These are phyloP conservation scores for Scedosporium aurantiacum DNA, from an alignment of 2,329 filamentous ascomycete genomes.

Conservation along the genomic window DNA sequence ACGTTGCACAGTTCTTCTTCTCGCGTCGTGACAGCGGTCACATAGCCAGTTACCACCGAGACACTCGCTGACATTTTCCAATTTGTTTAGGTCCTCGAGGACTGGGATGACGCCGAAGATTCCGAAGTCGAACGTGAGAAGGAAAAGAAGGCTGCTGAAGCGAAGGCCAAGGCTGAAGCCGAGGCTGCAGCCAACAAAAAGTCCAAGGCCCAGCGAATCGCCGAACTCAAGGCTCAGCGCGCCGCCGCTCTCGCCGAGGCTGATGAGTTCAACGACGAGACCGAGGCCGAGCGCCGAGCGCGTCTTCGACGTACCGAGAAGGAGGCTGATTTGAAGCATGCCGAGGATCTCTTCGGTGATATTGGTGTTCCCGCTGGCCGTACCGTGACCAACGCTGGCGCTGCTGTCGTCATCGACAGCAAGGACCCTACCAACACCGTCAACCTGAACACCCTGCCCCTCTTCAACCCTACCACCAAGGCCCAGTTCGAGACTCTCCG, in stretches of 20 bases:
- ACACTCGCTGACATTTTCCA: not conserved
- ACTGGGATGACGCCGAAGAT: constrained; percentile 94
- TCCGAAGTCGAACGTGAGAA: constrained; percentile 96
- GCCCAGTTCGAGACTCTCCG: constrained; percentile 72
- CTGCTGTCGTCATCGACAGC: constrained; percentile 56
- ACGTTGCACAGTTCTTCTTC: constrained; percentile 20
- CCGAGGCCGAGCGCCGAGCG: constrained; percentile 59
- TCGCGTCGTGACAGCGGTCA: constrained; percentile 1
- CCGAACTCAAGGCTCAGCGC: constrained; percentile 60
- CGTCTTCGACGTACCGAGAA: constrained; percentile 71
- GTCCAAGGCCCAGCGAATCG: constrained; percentile 69
- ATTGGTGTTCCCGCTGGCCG: constrained; percentile 57
- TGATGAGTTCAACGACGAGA: constrained; percentile 52
- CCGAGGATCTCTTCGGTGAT: constrained; percentile 78
- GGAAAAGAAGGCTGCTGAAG: constrained; percentile 73
- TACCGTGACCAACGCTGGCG: constrained; percentile 54
- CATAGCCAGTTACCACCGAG: not conserved
- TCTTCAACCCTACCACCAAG: constrained; percentile 88
- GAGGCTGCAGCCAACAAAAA: constrained; percentile 87
- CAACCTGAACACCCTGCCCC: constrained; percentile 65
- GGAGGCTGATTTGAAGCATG: constrained; percentile 79
- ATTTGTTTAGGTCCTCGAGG: constrained; percentile 68
- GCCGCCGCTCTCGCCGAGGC: constrained; percentile 38
- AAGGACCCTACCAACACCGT: constrained; percentile 67
- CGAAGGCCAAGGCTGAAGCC: constrained; percentile 80